phyloP scores from a whole-genome alignment of 768 basidiomycete genomes.

The Krasilnikovozyma curviuscula region DNA sequence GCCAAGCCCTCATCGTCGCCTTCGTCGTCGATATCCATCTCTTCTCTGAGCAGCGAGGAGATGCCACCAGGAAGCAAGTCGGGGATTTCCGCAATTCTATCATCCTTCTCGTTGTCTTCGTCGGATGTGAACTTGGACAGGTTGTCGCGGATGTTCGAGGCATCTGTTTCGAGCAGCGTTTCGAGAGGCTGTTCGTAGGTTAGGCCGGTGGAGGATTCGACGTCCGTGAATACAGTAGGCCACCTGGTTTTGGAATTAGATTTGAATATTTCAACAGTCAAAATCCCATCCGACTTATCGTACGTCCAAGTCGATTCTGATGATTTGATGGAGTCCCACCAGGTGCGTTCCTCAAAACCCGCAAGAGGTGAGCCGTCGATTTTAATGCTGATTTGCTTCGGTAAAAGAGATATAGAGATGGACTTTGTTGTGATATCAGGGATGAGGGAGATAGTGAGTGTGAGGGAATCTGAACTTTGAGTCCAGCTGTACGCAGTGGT shows the following conservation, averaged over 20 bases:
- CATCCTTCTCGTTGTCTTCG: constrained; percentile 44
- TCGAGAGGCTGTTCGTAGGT: no score
- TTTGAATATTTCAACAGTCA: constrained; percentile 77
- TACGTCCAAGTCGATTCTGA: constrained; percentile 83
- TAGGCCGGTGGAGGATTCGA: constrained; percentile 34
- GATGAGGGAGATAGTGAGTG: constrained; percentile 66
- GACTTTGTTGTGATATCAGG: constrained; percentile 41
- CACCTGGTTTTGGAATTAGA: constrained; percentile 62
- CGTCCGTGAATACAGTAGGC: constrained; percentile 31
- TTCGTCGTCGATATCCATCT: constrained; percentile 60
- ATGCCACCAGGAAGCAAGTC: constrained; percentile 21
- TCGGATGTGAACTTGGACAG: constrained; percentile 70
- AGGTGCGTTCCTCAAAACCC: constrained; percentile 10
- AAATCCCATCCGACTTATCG: constrained; percentile 44
- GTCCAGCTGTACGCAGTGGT: constrained; percentile 85
- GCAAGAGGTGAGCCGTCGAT: constrained; percentile 20
- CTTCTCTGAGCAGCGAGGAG: constrained; percentile 66
- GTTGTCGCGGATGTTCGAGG: constrained; percentile 55
- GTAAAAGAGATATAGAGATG: constrained; percentile 49
- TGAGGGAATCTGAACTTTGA: constrained; percentile 64
- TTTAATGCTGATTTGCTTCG: constrained; percentile 45
- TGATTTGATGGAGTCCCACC: constrained; percentile 60
- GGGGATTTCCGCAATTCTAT: constrained; percentile 37
- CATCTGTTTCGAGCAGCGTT: constrained; percentile 66
- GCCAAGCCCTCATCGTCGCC: constrained; percentile 39